Base-by-base conservation (phyloP, 208 protist genomes). In the Trypanosoma congolense region DNA sequence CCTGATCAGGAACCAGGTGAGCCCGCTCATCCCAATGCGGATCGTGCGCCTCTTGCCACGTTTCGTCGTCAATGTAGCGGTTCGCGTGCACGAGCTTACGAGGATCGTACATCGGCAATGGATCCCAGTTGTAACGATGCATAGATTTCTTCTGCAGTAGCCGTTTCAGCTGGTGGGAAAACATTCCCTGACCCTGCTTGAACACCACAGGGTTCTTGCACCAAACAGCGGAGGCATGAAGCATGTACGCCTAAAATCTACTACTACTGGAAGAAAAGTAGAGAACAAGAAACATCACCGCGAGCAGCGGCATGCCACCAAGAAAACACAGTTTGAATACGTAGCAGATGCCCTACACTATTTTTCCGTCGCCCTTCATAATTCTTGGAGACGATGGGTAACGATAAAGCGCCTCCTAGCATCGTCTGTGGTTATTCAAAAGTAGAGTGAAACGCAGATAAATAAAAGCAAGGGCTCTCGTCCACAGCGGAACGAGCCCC, bases 161-260 rank as follows among this genome's bases (percentile, higher is more conserved):
- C 31, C 77, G 79, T 64, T 96, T 96, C 2, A 96, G 71, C 56
- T 96, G 90, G 49, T 96, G 85, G 8, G 80, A 77, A 47, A 96
- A 89, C 86, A 93, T 96, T 21, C 90, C 90, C 78, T 96, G 82
- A 0, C 86, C 85, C 70, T 96, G 85, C 54, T 90, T 90, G 63
- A 93, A 92, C 16, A 93, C 66, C 2, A 96, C 80, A 55, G 90
- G 90, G 56, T 93, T 92, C 74, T 96, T 96, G 19, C 50, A 60
- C 42, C 61, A 48, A 26, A 69, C 19, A 12, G 14, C 4, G 22
- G 45, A 77, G 8, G 43, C 25, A 26, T 63, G 83, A 48, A 95
- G 54, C 89, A 95, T 94, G 18, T 9, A 53, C 16, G 40, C 19
- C 51, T 46, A 19, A 35, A 41, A 24, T 29, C 8, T 28, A 35